A percentile compares a stretch with the other conserved stretches of the same genome.
Evolutionary conservation across 2,329 filamentous ascomycete genomes (phyloP).

Genomic region (Epichloe baconii): DNA sequence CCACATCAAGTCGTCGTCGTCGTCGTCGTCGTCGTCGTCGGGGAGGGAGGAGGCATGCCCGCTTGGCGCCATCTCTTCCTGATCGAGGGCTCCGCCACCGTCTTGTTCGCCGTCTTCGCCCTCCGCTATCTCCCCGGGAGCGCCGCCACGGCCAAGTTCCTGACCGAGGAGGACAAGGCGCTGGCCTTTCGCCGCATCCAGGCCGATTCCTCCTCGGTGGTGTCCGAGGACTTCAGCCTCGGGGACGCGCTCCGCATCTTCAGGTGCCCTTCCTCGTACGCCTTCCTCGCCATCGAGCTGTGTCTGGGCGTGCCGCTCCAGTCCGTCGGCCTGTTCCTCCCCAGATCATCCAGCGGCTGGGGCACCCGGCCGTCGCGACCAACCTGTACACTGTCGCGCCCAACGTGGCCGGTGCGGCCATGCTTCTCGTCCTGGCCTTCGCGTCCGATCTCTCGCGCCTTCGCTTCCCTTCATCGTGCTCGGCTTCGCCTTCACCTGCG

Average conservation of each 20-base stretch:
- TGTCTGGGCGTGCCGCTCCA: constrained; percentile 48
- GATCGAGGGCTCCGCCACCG: constrained; percentile 42
- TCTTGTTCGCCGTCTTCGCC: constrained; percentile 49
- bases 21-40: too few species aligned
- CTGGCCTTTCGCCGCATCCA: constrained; percentile 64
- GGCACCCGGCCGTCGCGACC: constrained; percentile 41
- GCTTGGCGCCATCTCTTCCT: constrained; percentile 40
- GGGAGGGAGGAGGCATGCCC: constrained; percentile 12
- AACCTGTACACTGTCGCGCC: constrained; percentile 76
- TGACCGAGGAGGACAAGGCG: constrained; percentile 50
- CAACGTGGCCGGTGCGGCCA: constrained; percentile 59
- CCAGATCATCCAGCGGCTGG: constrained; percentile 38
- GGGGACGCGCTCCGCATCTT: constrained; percentile 39
- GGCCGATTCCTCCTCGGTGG: constrained; percentile 55
- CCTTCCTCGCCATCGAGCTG: constrained; percentile 40
- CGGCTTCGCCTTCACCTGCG: constrained; percentile 61
- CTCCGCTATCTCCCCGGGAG: constrained; percentile 59
- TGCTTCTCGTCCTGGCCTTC: constrained; percentile 62
- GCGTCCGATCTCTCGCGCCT: constrained; percentile 51
- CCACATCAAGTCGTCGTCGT: constrained; percentile 24
- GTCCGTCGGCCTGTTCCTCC: constrained; percentile 39
- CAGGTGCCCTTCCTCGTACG: constrained; percentile 32
- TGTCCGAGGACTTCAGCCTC: constrained; percentile 39
- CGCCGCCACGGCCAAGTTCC: constrained; percentile 50
- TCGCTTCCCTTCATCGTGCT: constrained; percentile 60